phyloP scores from a whole-genome alignment of 768 basidiomycete species.

The Phylloporus rhodoxanthus region DNA sequence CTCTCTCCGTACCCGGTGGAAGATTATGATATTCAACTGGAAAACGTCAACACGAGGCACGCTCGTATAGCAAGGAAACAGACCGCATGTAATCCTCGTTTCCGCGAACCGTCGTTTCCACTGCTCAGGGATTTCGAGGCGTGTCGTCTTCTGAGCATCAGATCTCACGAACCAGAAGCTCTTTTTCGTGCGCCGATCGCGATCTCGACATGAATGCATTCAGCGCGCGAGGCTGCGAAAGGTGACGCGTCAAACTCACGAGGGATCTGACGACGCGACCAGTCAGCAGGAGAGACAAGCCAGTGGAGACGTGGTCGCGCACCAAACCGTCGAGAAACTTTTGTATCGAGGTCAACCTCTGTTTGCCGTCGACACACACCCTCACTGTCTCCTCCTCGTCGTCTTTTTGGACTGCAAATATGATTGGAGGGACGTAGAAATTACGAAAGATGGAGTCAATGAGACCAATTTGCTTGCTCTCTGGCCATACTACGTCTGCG shows the following conservation, averaged over 20 bases:
- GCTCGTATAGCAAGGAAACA: slow-evolving; percentile 15
- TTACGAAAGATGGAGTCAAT: slow-evolving; percentile 50
- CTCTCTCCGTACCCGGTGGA: slow-evolving; percentile 55
- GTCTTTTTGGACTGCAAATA: slow-evolving; percentile 41
- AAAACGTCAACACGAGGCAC: not conserved
- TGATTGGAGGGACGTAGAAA: slow-evolving; percentile 47
- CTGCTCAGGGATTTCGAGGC: slow-evolving; percentile 47
- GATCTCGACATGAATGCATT: slow-evolving; percentile 38
- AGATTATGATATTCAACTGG: slow-evolving; percentile 66
- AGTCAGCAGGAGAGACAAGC: slow-evolving; percentile 3
- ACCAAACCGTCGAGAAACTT: slow-evolving; percentile 45
- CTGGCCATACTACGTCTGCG: slow-evolving; percentile 73
- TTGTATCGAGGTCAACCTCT: slow-evolving; percentile 43
- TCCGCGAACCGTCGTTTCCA: slow-evolving; percentile 47
- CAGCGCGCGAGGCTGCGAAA: slow-evolving; percentile 6
- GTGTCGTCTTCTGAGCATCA: slow-evolving; percentile 37
- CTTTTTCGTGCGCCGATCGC: slow-evolving; percentile 52
- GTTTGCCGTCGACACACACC: slow-evolving; percentile 51
- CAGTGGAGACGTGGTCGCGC: slow-evolving; percentile 7
- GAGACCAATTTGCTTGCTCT: slow-evolving; percentile 53
- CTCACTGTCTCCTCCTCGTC: slow-evolving; percentile 37
- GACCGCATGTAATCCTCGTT: slow-evolving; percentile 67
- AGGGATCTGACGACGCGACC: slow-evolving; percentile 39
- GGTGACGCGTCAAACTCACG: slow-evolving; percentile 33
- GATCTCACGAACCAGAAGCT: slow-evolving; percentile 57